Base-by-base conservation (phyloP, 139 green algal genomes). In the Chlamydomonas urium region DNA sequence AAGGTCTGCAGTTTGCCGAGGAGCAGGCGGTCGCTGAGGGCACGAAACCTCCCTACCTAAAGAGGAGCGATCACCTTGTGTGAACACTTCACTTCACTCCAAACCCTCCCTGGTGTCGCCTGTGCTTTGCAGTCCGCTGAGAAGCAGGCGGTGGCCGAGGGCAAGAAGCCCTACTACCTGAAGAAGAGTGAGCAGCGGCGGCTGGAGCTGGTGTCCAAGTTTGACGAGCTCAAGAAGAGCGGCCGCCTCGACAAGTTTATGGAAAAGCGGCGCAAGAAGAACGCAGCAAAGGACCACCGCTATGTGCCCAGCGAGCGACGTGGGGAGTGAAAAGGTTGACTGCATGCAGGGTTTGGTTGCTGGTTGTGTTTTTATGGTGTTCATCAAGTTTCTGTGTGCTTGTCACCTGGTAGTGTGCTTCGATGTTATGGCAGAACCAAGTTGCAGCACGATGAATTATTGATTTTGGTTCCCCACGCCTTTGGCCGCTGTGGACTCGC, bases 201-300 rank as follows among this genome's bases (percentile, higher is more conserved):
- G 36, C 60, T 79, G 70, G 86, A 87, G 73, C 80, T 93, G 68
- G 33, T 95, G 58, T 86, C 86, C 34, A 90, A 90, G 71, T 97
- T 47, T 14, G 36, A 77, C 60, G 61, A 71, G 47, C 47, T 77
- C 33, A 71, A 77, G 47, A 24, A 42, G 14, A 50, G 21, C 29
- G 32, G 60, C 21, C 21, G 60, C 60, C 42, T 96, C 78, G 88
- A 95, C 45, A 89, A 89, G 73, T 95, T 83, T 75, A 89, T 97
- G 82, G 85, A 83, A 47, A 97, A 97, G 85, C 78, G 86, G 66
- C 77, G 88, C 35, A 89, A 87, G 74, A 90, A 90, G 72, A 97
- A 96, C 72, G 91, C 91, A 4, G 73, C 86, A 47, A 97, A 94
- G 77, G 91, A 96, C 70, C 91, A 97, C 79, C 76, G 85, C 32